phyloP scores from a whole-genome alignment of 169 alveolate species.

The Eimeria praecox region DNA sequence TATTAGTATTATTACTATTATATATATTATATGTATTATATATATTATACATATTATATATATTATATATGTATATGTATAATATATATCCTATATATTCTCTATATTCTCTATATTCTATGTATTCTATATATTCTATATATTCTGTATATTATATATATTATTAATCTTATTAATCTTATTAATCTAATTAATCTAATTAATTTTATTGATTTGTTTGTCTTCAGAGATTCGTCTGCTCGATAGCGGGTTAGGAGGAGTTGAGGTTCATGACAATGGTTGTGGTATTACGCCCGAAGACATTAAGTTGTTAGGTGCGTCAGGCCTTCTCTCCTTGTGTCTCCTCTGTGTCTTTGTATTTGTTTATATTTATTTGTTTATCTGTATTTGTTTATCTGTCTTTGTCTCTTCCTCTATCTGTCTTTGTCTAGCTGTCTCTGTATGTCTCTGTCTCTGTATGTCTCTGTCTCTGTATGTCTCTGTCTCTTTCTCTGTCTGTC shows the following conservation, averaged over 20 bases:
- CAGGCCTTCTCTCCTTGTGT: background rate
- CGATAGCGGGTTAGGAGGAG: slow-evolving; percentile 93
- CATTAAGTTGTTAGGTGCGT: slow-evolving; percentile 87
- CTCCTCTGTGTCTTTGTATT: background rate
- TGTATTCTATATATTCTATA: too few species aligned
- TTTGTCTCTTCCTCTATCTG: background rate
- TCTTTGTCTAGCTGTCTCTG: too few species aligned
- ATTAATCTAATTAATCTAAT: background rate
- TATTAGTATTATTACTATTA: background rate
- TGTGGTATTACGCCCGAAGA: slow-evolving; percentile 93
- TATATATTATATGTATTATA: too few species aligned
- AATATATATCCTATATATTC: too few species aligned
- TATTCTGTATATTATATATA: too few species aligned
- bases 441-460: background rate
- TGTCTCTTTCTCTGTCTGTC: background rate
- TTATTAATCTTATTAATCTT: background rate
- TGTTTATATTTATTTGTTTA: background rate
- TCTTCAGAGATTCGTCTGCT: slow-evolving; percentile 89
- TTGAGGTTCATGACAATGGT: slow-evolving; percentile 96
- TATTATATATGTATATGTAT: too few species aligned
- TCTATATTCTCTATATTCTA: too few species aligned
- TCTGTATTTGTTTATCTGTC: background rate
- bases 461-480: too few species aligned
- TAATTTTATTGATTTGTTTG: background rate
- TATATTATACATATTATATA: too few species aligned